These are phyloP conservation scores for Aspergillus quadricinctus DNA, from an alignment of 2,329 filamentous ascomycete species.

Conservation along the genomic window DNA sequence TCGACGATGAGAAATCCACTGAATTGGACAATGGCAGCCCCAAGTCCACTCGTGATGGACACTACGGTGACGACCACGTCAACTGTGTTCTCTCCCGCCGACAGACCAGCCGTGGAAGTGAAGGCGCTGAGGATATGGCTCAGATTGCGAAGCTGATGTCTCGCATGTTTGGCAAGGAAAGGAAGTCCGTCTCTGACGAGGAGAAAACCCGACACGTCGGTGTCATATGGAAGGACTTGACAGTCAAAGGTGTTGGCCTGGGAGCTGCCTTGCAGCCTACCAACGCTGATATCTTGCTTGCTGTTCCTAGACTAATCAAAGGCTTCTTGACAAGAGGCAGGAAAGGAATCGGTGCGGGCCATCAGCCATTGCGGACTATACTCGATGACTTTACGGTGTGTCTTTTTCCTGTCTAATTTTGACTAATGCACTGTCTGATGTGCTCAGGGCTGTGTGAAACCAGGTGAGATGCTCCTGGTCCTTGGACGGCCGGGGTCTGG, in stretches of 20 bases:
- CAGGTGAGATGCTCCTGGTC: conserved; percentile 39
- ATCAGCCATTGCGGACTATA: conserved; percentile 59
- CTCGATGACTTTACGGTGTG: conserved; percentile 56
- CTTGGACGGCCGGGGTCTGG: conserved; percentile 41
- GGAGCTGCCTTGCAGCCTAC: conserved; percentile 59
- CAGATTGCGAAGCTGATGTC: conserved; percentile 54
- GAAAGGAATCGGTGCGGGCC: conserved; percentile 23
- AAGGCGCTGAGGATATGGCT: conserved; percentile 25
- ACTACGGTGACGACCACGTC: conserved; percentile 14
- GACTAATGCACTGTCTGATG: not conserved
- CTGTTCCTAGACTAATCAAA: conserved; percentile 45
- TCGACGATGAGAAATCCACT: conserved; percentile 7
- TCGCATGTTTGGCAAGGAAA: conserved; percentile 63
- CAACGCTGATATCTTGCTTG: conserved; percentile 53
- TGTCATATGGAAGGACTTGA: conserved; percentile 66
- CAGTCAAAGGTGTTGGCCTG: conserved; percentile 65
- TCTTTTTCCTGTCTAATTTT: not conserved
- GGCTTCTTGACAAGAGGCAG: conserved; percentile 36
- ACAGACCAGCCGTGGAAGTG: conserved; percentile 18
- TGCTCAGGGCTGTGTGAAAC: conserved; percentile 37
- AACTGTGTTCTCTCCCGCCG: conserved; percentile 22
- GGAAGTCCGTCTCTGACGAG: conserved; percentile 63
- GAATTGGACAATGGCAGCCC: not conserved
- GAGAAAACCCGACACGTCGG: conserved; percentile 66
- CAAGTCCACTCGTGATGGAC: not conserved